These are phyloP conservation scores for Somion occarium DNA, from an alignment of 1,284 basidiomycete species.

Conservation along the genomic window DNA sequence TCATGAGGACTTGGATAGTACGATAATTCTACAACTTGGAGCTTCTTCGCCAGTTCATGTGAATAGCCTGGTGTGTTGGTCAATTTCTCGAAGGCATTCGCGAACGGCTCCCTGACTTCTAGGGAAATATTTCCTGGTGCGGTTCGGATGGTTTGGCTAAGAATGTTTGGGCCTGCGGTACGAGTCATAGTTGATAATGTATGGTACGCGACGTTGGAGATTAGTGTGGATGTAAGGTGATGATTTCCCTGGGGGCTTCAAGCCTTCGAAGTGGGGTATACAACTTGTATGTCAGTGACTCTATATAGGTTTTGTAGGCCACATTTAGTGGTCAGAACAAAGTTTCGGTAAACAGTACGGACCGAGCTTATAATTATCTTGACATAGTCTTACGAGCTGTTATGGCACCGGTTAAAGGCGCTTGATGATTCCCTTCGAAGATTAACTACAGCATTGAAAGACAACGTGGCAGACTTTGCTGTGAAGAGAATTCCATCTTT, in stretches of 20 bases:
- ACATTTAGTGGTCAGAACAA: not conserved
- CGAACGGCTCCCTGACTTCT: constrained; percentile 13
- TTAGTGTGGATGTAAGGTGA: too few relatives aligned
- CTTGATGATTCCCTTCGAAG: not conserved
- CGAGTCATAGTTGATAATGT: too few relatives aligned
- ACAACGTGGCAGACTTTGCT: too few relatives aligned
- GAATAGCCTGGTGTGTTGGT: constrained; percentile 10
- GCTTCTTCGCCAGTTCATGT: constrained; percentile 5
- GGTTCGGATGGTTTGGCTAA: constrained; percentile 6
- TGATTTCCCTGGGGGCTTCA: not conserved
- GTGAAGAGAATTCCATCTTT: too few relatives aligned
- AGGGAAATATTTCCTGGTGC: constrained; percentile 13
- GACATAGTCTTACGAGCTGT: not conserved
- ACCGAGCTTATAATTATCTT: not conserved
- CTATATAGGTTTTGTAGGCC: not conserved
- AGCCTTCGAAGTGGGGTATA: not conserved
- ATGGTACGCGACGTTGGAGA: too few relatives aligned
- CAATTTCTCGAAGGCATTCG: constrained; percentile 3
- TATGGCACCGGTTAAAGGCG: not conserved
- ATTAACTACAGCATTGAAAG: too few relatives aligned
- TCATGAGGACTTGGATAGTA: constrained; percentile 13
- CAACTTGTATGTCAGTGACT: not conserved
- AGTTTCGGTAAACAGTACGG: not conserved
- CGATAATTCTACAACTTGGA: constrained; percentile 13
- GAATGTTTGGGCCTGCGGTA: not conserved